Evolutionary conservation across 2,329 filamentous ascomycete genomes (phyloP), one percentile per base, ranked within the genome.

Genomic region (Alternaria novae-zelandiae): DNA sequence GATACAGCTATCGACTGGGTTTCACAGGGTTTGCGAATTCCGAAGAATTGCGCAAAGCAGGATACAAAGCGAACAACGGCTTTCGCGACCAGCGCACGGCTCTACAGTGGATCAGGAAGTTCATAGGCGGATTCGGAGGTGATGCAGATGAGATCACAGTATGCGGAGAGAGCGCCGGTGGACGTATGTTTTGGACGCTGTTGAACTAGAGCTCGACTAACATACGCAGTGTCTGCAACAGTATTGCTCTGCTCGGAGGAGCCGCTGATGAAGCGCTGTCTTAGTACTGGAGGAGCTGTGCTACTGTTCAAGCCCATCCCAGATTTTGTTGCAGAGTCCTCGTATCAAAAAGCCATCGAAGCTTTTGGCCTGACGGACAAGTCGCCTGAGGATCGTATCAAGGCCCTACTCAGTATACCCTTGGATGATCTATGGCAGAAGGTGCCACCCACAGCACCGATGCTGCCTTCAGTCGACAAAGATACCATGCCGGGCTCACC

Each of bases 111-210:
- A 66, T 82, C 7, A 71, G 72, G 30, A 70, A 74, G 13, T 71
- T 79, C 54, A 81, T 82, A 45, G 57, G 63, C 17, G 76, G 76
- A 0, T 82, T 82, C 57, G 80, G 80, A 3, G 80, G 81, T 11
- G 67, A 82, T 57, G 67, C 78, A 11, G 71, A 77, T 10, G 74
- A 79, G 49, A 72, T 82, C 10, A 82, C 80, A 0, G 68, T 81
- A 7, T 74, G 81, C n/a, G 85, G 85, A 15, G 81, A 86, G 66
- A 84, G 82, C 51, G 83, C 83, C 6, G 85, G 85, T 30, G 84
- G 76, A n/a, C 75, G 83, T 81, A 74, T 68, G 79, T 67, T 13
- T 9, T 5, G 3, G 12, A 25, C 26, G 2, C 25, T 5, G 9
- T 20, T n/a, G n/a, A 20, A 4, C 0, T 17, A 11, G 23, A 28